Evolutionary conservation across 306 rosid species (phyloP), one percentile per base, ranked within the genome.

Genomic region (Ammopiptanthus mongolicus): DNA sequence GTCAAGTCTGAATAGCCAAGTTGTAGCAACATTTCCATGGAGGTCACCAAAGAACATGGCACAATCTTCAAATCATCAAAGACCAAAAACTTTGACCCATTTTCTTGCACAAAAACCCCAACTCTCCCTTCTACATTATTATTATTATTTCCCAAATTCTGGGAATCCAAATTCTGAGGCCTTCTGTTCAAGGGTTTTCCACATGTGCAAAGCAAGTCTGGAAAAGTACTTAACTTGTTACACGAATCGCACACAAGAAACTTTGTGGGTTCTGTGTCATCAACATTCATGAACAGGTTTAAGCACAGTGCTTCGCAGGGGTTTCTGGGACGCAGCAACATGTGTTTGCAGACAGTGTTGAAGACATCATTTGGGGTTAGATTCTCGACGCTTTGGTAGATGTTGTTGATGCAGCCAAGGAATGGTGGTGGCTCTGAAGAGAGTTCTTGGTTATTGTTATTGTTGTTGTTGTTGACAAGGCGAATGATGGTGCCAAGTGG

Each of bases 1-100:
- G 9, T 71, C 60, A 70, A 51, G n/a, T 71, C 73, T 1, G 77
- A 17, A 31, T 71, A 78, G 8, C 78, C 73, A 8, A 61, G 50
- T 78, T 71, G 50, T 6, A 15, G 7, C 57, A 78, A 22, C 28
- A 61, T 3, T 66, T 70, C 4, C 73, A 78, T 12, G 22, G 82
- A 78, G 5, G 29, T 70, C 11, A 51, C 6, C 59, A 78, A 62
- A 17, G 82, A 51, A 19, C 78, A 17, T 0, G 82, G 82, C 29
- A 78, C 73, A 78, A 78, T 12, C 37, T 21, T 70, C 44, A 78
- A 64, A 78, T 78, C 82, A 61, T 78, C 82, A 36, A 39, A 70
- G 3, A 78, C 82, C 57, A 71, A 23, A 71, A 78, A 78, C 66
- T 48, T 0, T 0, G 73, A 70, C 41, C 77, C 73, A 60, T 70